phyloP scores from a whole-genome alignment of 768 basidiomycete genomes.

The Rhodotorula sphaerocarpa region DNA sequence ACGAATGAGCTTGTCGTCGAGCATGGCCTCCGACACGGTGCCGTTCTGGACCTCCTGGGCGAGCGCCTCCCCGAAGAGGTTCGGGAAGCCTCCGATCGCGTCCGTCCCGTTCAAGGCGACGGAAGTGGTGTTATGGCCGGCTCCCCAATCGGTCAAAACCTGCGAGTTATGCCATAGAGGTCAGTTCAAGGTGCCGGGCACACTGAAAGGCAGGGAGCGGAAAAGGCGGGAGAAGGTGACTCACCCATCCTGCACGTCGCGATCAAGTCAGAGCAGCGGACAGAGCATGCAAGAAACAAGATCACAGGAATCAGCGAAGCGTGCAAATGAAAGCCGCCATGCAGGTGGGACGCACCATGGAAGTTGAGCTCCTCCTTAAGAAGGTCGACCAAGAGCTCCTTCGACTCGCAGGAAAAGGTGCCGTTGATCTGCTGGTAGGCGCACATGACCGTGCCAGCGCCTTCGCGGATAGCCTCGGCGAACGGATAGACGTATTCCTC shows the following conservation, averaged over 20 bases:
- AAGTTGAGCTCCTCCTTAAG: conserved; percentile 54
- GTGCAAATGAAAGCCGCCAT: too few species aligned
- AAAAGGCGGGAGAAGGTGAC: too few species aligned
- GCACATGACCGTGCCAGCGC: conserved; percentile 30
- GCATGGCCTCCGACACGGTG: neutral
- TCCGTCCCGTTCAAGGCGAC: conserved; percentile 13
- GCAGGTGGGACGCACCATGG: too few species aligned
- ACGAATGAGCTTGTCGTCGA: conserved; percentile 27
- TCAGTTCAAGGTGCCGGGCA: too few species aligned
- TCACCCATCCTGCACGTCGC: too few species aligned
- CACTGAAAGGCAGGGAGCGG: too few species aligned
- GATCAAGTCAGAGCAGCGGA: too few species aligned
- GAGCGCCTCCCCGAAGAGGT: conserved; percentile 8
- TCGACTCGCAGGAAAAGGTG: conserved; percentile 58
- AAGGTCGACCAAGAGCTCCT: conserved; percentile 61
- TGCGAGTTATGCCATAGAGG: too few species aligned
- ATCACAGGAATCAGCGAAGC: too few species aligned
- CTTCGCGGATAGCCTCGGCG: conserved; percentile 7
- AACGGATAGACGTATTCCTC: conserved; percentile 35
- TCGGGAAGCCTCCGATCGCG: too few species aligned
- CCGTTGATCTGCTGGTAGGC: conserved; percentile 3
- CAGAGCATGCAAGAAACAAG: too few species aligned
- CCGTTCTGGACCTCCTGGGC: conserved; percentile 6
- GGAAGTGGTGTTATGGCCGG: neutral
- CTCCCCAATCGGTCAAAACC: conserved; percentile 14